Evolutionary conservation across 129 eudicot genomes (phyloP).

Genomic region (Scalesia atractyloides): DNA sequence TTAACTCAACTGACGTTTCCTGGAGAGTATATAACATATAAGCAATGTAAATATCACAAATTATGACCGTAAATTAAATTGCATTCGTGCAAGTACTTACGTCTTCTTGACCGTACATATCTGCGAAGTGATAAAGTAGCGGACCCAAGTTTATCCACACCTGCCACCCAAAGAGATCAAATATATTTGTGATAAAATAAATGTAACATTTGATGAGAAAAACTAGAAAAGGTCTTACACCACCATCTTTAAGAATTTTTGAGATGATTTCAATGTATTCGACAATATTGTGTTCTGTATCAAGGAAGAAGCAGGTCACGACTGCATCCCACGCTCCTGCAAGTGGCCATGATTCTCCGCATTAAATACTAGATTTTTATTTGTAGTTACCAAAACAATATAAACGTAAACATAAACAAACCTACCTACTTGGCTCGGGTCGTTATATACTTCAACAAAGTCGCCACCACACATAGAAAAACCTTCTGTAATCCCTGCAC

Average conservation of each 20-base stretch:
- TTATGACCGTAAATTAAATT: neutral
- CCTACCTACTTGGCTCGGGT: conserved; percentile 88
- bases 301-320: conserved; percentile 94
- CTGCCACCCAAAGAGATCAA: conserved; percentile 45
- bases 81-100: conserved; percentile 44
- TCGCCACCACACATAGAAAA: conserved; percentile 99
- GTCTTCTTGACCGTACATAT: conserved; percentile 73
- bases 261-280: conserved; percentile 91
- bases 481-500: conserved; percentile 99
- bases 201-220: conserved; percentile 1
- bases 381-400: neutral
- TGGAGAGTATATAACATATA: conserved; percentile 17
- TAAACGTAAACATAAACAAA: neutral
- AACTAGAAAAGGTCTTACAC: conserved; percentile 54
- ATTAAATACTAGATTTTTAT: neutral
- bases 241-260: conserved; percentile 88
- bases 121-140: conserved; percentile 95
- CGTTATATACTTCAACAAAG: conserved; percentile 92
- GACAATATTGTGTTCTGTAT: conserved; percentile 90
- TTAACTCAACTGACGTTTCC: conserved; percentile 96
- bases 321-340: conserved; percentile 97
- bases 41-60: conserved; percentile 13
- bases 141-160: conserved; percentile 99
- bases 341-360: conserved; percentile 24
- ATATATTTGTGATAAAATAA: neutral